phyloP scores from a whole-genome alignment of 768 basidiomycete genomes.

The Megacollybia marginata region DNA sequence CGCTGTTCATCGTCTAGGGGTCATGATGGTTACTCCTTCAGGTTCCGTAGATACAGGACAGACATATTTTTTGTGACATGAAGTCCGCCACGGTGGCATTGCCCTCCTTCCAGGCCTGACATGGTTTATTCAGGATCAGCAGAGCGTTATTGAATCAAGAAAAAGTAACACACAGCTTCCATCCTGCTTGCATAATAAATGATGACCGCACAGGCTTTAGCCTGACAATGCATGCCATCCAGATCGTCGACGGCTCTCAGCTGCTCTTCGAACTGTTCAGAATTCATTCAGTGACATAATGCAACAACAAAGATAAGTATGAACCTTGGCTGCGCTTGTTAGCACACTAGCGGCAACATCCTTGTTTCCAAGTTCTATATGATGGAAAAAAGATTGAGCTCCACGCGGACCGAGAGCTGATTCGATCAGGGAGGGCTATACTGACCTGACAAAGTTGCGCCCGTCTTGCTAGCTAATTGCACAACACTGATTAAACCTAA shows the following conservation, averaged over 20 bases:
- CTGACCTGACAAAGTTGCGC: constrained; percentile 64
- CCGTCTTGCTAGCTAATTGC: constrained; percentile 78
- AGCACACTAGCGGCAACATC: constrained; percentile 62
- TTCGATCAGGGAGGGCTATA: constrained; percentile 9
- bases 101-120: constrained; percentile 77
- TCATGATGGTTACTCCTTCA: constrained; percentile 19
- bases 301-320: too few species aligned
- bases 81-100: constrained; percentile 75
- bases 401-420: background rate
- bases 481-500: constrained; percentile 69
- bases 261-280: constrained; percentile 63
- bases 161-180: too few species aligned
- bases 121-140: constrained; percentile 1
- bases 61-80: constrained; percentile 80
- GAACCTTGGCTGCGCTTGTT: constrained; percentile 66
- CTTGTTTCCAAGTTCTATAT: too few species aligned
- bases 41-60: constrained; percentile 26
- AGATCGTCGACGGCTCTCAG: constrained; percentile 50
- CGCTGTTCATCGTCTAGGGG: constrained; percentile 59
- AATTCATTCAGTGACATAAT: constrained; percentile 3
- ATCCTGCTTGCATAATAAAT: constrained; percentile 73
- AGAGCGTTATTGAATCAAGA: constrained; percentile 10
- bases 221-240: constrained; percentile 55
- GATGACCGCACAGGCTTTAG: constrained; percentile 58
- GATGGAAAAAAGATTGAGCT: constrained; percentile 1